These are phyloP conservation scores for Lentinula boryana DNA, from an alignment of 768 basidiomycete species.

Conservation along the genomic window DNA sequence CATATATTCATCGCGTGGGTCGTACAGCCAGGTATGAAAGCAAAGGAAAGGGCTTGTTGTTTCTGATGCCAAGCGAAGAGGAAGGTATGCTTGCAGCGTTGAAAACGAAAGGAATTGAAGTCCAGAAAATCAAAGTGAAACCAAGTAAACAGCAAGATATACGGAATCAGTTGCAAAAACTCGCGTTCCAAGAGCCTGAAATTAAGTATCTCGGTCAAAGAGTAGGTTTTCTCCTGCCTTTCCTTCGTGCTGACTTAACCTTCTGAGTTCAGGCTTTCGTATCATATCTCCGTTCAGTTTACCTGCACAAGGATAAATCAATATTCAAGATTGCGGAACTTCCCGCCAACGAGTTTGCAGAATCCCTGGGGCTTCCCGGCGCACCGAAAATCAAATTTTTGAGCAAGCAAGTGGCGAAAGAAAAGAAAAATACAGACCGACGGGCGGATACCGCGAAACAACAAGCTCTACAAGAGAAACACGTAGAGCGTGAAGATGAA, in stretches of 20 bases:
- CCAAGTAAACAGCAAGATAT: slow-evolving; percentile 82
- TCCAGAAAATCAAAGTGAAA: slow-evolving; percentile 82
- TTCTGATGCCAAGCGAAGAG: slow-evolving; percentile 88
- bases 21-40: slow-evolving; percentile 92
- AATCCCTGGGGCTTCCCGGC: slow-evolving; percentile 88
- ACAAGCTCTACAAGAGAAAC: slow-evolving; percentile 21
- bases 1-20: slow-evolving; percentile 96
- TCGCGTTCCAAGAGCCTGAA: slow-evolving; percentile 93
- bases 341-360: slow-evolving; percentile 79
- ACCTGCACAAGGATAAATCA: slow-evolving; percentile 90
- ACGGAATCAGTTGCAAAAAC: slow-evolving; percentile 83
- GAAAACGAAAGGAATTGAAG: slow-evolving; percentile 62
- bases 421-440: slow-evolving; percentile 69
- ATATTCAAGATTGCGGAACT: slow-evolving; percentile 85
- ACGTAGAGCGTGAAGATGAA: slow-evolving; percentile 21
- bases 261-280: slow-evolving; percentile 70
- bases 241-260: background rate
- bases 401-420: slow-evolving; percentile 57
- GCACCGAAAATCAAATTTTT: slow-evolving; percentile 94
- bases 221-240: slow-evolving; percentile 37
- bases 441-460: slow-evolving; percentile 25
- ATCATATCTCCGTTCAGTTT: slow-evolving; percentile 88
- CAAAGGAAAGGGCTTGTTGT: slow-evolving; percentile 77
- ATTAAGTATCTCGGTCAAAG: slow-evolving; percentile 95
- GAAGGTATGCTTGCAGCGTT: slow-evolving; percentile 79